Conservation (phyloP, 2,329 filamentous ascomycete genomes). For the Fusarium gaditjirri region DNA sequence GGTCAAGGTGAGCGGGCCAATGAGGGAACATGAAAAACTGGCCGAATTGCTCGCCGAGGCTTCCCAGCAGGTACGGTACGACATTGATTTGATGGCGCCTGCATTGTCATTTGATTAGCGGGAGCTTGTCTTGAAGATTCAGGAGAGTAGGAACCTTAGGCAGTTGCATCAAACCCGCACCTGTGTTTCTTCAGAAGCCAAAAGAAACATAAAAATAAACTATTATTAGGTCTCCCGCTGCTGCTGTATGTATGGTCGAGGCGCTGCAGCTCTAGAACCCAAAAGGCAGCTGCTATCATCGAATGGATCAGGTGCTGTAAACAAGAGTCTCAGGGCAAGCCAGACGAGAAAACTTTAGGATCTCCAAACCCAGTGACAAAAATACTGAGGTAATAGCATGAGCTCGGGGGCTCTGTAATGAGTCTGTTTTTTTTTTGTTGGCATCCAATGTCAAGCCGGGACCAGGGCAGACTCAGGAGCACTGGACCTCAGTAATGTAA, state of each 20-base stretch:
- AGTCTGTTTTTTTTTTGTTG: not conserved
- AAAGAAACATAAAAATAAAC: conserved; percentile 3
- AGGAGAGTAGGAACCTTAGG: too few species aligned
- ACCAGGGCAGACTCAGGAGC: not conserved
- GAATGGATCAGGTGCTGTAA: conserved; percentile 1
- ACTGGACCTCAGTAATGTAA: not conserved
- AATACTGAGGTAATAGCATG: not conserved
- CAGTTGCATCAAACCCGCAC: not conserved
- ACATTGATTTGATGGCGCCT: conserved; percentile 20
- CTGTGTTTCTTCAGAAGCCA: not conserved
- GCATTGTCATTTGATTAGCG: conserved; percentile 22
- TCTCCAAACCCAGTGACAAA: not conserved
- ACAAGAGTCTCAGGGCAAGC: not conserved
- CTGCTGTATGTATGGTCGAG: not conserved
- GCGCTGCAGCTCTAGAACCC: conserved; percentile 15
- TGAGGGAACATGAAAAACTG: conserved; percentile 10
- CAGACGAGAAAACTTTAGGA: not conserved
- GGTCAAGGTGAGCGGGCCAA: conserved; percentile 15
- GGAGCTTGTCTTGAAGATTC: not conserved
- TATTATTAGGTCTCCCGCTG: conserved; percentile 6
- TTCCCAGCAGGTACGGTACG: conserved; percentile 30
- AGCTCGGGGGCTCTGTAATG: not conserved
- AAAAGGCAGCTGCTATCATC: conserved; percentile 21
- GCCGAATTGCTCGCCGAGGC: conserved; percentile 16
- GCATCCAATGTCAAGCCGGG: not conserved